These are phyloP conservation scores for Vigna radiata DNA, from an alignment of 306 rosid genomes.

Conservation along the genomic window DNA sequence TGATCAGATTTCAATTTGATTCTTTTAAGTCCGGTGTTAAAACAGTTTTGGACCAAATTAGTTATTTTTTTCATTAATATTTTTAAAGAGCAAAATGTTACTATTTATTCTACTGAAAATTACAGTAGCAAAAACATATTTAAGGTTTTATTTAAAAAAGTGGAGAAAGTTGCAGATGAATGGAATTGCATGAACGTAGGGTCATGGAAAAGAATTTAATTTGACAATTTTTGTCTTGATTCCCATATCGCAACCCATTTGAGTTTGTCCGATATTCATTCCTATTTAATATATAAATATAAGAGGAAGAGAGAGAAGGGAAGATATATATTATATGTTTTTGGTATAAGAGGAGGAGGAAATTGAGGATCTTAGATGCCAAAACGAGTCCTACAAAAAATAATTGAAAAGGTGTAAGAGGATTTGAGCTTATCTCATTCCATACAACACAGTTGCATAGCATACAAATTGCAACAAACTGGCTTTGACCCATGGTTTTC, in stretches of 20 bases:
- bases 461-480: too few relatives aligned
- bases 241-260: conserved; percentile 38
- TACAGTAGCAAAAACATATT: too few relatives aligned
- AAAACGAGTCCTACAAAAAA: conserved; percentile 8
- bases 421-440: conserved; percentile 45
- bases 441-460: background rate
- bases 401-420: conserved; percentile 9
- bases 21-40: too few relatives aligned
- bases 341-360: conserved; percentile 28
- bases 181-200: conserved; percentile 43
- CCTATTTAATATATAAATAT: background rate
- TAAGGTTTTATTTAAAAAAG: too few relatives aligned
- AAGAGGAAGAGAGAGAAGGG: background rate
- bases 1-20: too few relatives aligned
- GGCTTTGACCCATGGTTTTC: conserved; percentile 46
- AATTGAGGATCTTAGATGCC: conserved; percentile 47
- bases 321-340: background rate
- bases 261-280: conserved; percentile 37
- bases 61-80: too few relatives aligned
- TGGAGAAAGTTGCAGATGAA: background rate
- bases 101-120: too few relatives aligned
- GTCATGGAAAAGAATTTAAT: conserved; percentile 25
- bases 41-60: too few relatives aligned
- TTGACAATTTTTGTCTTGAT: conserved; percentile 6
- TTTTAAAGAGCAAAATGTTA: background rate